phyloP scores from a whole-genome alignment of 2,329 filamentous ascomycete species.

The Penicillium sp. region DNA sequence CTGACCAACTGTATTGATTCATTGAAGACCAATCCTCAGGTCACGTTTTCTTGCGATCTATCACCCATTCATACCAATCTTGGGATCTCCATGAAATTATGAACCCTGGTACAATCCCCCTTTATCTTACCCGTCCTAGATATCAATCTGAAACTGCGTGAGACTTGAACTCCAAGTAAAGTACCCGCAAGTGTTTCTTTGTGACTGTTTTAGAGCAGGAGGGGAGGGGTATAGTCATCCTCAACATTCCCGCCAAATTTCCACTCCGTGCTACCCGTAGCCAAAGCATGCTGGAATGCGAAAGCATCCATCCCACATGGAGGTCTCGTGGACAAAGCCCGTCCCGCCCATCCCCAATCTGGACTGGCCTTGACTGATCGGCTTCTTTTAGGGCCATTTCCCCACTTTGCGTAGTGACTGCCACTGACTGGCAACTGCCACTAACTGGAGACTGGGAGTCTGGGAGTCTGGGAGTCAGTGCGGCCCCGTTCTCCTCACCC shows the following conservation, averaged over 20 bases:
- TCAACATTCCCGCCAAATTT: background rate
- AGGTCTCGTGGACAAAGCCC: slow-evolving; percentile 26
- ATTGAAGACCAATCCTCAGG: background rate
- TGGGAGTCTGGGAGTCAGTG: background rate
- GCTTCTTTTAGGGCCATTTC: background rate
- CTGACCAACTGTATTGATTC: no score
- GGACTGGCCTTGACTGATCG: background rate
- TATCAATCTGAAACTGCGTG: slow-evolving; percentile 3
- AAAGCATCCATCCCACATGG: slow-evolving; percentile 19
- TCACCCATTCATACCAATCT: background rate
- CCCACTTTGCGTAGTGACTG: slow-evolving; percentile 3
- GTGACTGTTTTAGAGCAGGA: background rate
- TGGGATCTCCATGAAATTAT: background rate
- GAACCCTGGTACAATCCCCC: background rate
- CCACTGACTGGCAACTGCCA: background rate
- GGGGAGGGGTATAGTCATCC: background rate
- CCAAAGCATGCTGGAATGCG: background rate
- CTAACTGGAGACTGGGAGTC: no score
- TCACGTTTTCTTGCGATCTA: background rate
- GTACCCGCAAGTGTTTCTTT: background rate
- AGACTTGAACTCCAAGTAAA: background rate
- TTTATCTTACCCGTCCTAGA: background rate
- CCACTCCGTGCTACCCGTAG: background rate
- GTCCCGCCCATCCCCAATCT: background rate
- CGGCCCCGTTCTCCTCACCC: slow-evolving; percentile 3